Base-by-base conservation (phyloP, 345 rosid genomes). In the Anastatica hierochuntica region DNA sequence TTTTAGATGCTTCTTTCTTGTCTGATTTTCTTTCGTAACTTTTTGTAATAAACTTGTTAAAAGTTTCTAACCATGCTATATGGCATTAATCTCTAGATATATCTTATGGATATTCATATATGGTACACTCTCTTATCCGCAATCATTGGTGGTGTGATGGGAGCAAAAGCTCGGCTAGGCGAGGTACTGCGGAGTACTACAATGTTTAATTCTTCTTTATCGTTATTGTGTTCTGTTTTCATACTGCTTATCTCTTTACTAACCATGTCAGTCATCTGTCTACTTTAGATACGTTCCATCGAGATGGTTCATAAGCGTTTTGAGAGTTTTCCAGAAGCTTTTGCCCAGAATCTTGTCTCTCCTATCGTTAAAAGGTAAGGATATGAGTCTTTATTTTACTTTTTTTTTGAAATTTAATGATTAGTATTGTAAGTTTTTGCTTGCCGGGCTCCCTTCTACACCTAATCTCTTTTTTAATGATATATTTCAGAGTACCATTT, bases 301-400 rank as follows among this genome's bases (percentile, higher is more conserved):
- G 98, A 92, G 70, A 92, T 92, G 98, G 68, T 92, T 55, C 95
- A 88, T 63, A 92, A 85, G 72, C 97, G 98, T 65, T 92, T 88
- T 74, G 97, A 92, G 88, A 81, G 86, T 76, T 92, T 92, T 56
- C 98, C 98, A 12, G 79, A 81, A 74, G 98, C 88, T 42, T 92
- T 92, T 76, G 76, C 76, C 47, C 64, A 81, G 71, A 83, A 80
- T 63, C 98, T 92, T 56, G 95, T 88, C 58, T 88, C 90, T 24
- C 69, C 72, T 14, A 67, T 66, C 49, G 79, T 61, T 10, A 76
- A 63, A 60, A 76, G 98, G 98, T 89, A 34, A 37, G 40, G 31
- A 39, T 41, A n/a, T 47, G 34, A 19, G 8, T 42, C n/a, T 36
- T 0, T 47, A 14, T 19, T 30, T 41, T 15, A 56, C 24, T 8